Percentiles rank a stretch among this genome's conserved stretches.
Evolutionary conservation across 768 basidiomycete species (phyloP).

Genomic region (Tylopilus cervinicoccineus): DNA sequence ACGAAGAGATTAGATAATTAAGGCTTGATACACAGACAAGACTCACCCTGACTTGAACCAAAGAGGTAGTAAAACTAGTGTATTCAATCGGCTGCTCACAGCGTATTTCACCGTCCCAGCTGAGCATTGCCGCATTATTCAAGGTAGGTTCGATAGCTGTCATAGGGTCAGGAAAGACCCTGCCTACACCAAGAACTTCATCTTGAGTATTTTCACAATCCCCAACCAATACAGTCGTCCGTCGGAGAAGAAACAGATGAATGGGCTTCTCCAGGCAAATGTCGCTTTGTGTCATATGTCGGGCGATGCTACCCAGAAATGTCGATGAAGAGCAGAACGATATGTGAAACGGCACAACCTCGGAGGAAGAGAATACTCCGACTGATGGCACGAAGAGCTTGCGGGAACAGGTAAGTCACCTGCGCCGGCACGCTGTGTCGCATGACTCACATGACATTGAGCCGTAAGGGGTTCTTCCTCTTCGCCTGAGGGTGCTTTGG

Average conservation of each 20-base stretch:
- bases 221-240: slow-evolving; percentile 39
- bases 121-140: slow-evolving; percentile 37
- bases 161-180: slow-evolving; percentile 34
- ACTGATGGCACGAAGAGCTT: slow-evolving; percentile 62
- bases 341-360: slow-evolving; percentile 63
- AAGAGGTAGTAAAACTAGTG: slow-evolving; percentile 48
- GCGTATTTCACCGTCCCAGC: slow-evolving; percentile 60
- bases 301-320: slow-evolving; percentile 25
- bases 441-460: slow-evolving; percentile 28
- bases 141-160: slow-evolving; percentile 32
- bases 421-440: neutral
- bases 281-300: slow-evolving; percentile 5
- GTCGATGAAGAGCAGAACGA: slow-evolving; percentile 50
- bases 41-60: slow-evolving; percentile 49
- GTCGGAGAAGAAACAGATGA: slow-evolving; percentile 55
- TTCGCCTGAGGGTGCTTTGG: slow-evolving; percentile 5
- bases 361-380: slow-evolving; percentile 52
- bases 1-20: neutral
- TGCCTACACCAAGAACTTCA: slow-evolving; percentile 46
- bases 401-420: neutral
- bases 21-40: neutral
- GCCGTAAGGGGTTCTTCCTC: slow-evolving; percentile 15
- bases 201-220: slow-evolving; percentile 13
- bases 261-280: slow-evolving; percentile 27
- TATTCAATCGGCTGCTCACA: slow-evolving; percentile 36